Evolutionary conservation across 1,284 basidiomycete genomes (phyloP).

Genomic region (Trametes pubescens): DNA sequence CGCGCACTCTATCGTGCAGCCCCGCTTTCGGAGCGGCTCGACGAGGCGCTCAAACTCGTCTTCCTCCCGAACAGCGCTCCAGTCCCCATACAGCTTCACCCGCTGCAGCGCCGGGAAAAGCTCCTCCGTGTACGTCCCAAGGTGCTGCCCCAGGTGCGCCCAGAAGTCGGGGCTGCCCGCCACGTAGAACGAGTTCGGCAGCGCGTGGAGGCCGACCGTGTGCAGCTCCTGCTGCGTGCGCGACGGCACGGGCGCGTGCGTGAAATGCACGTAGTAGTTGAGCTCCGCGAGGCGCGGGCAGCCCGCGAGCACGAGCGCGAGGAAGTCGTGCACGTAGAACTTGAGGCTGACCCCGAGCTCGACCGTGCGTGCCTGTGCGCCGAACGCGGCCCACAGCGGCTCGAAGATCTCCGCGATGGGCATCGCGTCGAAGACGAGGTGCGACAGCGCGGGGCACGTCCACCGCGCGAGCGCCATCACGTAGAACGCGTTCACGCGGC

Average conservation of each 20-base stretch:
- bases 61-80: slow-evolving; percentile 43
- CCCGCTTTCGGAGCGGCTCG: slow-evolving; percentile 31
- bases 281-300: slow-evolving; percentile 59
- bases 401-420: slow-evolving; percentile 45
- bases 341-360: slow-evolving; percentile 65
- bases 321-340: slow-evolving; percentile 57
- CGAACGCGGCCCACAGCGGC: slow-evolving; percentile 57
- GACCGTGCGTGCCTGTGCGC: slow-evolving; percentile 57
- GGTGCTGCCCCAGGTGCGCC: slow-evolving; percentile 55
- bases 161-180: slow-evolving; percentile 48
- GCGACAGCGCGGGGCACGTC: slow-evolving; percentile 60
- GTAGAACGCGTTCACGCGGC: slow-evolving; percentile 57
- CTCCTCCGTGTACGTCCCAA: slow-evolving; percentile 48
- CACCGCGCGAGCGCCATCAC: slow-evolving; percentile 58
- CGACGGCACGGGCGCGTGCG: slow-evolving; percentile 57
- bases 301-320: slow-evolving; percentile 53
- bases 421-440: slow-evolving; percentile 56
- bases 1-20: slow-evolving; percentile 25
- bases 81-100: slow-evolving; percentile 59
- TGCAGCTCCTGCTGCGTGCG: slow-evolving; percentile 47
- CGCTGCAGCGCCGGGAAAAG: slow-evolving; percentile 50
- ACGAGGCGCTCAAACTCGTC: slow-evolving; percentile 25
- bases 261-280: slow-evolving; percentile 67
- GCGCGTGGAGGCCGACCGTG: slow-evolving; percentile 59
- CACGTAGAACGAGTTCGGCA: slow-evolving; percentile 50